Evolutionary conservation across 2,329 filamentous ascomycete genomes (phyloP).

Genomic region (Beauveria rudraprayagi): DNA sequence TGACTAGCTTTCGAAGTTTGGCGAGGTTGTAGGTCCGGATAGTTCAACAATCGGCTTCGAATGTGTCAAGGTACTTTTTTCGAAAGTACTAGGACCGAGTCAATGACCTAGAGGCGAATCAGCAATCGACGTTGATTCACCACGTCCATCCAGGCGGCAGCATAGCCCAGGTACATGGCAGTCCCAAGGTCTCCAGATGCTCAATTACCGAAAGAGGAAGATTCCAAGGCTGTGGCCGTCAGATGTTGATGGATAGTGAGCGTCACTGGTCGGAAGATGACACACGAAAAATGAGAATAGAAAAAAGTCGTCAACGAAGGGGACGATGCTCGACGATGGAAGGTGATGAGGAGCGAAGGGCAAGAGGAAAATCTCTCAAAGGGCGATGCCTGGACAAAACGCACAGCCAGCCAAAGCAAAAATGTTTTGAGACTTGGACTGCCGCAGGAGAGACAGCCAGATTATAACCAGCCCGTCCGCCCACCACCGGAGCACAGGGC

Average conservation of each 20-base stretch:
- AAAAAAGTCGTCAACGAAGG: slow-evolving; percentile 9
- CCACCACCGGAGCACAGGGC: neutral
- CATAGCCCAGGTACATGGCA: neutral
- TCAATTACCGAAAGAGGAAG: slow-evolving; percentile 11
- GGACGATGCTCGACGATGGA: neutral
- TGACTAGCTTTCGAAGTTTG: slow-evolving; percentile 22
- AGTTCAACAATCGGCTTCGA: neutral
- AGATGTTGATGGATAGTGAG: neutral
- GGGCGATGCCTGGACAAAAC: neutral
- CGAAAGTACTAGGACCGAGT: neutral
- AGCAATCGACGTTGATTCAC: neutral
- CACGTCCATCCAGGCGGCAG: neutral
- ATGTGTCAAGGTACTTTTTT: neutral
- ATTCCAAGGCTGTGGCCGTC: neutral
- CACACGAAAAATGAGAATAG: slow-evolving; percentile 2
- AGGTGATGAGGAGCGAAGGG: neutral
- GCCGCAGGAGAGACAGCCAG: slow-evolving; percentile 8
- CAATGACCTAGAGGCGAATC: neutral
- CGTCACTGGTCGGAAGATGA: neutral
- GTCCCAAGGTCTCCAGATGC: neutral
- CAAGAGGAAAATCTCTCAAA: neutral
- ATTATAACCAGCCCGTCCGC: slow-evolving; percentile 1
- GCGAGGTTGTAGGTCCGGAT: neutral
- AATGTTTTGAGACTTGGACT: slow-evolving; percentile 4
- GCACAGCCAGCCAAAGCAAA: slow-evolving; percentile 7